Evolutionary conservation across 306 rosid genomes (phyloP).

Genomic region (Begonia masoniana): DNA sequence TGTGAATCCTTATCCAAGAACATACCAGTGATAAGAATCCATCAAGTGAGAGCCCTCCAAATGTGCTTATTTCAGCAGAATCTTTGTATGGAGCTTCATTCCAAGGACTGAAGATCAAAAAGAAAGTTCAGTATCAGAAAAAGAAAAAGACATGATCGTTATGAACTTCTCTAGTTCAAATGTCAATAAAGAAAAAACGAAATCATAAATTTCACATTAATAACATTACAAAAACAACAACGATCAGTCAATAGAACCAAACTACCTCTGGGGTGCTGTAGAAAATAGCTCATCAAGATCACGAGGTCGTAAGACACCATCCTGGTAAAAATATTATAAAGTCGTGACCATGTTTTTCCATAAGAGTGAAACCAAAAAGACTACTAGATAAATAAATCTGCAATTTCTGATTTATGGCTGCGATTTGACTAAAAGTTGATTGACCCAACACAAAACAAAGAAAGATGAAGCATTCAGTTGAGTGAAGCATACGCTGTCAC

Average conservation of each 20-base stretch:
- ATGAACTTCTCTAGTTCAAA: background rate
- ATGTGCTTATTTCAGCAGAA: slow-evolving; percentile 62
- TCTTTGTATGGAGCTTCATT: slow-evolving; percentile 55
- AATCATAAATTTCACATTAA: too few species aligned
- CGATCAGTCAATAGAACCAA: background rate
- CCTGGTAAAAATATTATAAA: slow-evolving; percentile 24
- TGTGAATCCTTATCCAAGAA: background rate
- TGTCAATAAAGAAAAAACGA: too few species aligned
- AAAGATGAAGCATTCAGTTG: slow-evolving; percentile 4
- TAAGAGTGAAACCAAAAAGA: too few species aligned
- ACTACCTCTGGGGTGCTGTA: slow-evolving; percentile 89
- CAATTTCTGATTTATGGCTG: too few species aligned
- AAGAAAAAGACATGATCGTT: background rate
- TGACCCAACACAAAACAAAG: background rate
- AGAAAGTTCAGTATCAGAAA: slow-evolving; percentile 10
- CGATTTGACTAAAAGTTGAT: too few species aligned
- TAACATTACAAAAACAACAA: background rate
- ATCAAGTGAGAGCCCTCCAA: slow-evolving; percentile 75
- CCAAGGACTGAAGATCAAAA: slow-evolving; percentile 60
- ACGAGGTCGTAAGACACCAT: slow-evolving; percentile 71
- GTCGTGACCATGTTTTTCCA: background rate
- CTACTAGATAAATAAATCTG: too few species aligned
- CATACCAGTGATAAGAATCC: slow-evolving; percentile 58
- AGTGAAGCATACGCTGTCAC: slow-evolving; percentile 50
- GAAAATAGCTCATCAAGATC: slow-evolving; percentile 89